These are phyloP conservation scores for Paecilomyces formosus DNA, from an alignment of 2,329 filamentous ascomycete genomes.

Conservation along the genomic window DNA sequence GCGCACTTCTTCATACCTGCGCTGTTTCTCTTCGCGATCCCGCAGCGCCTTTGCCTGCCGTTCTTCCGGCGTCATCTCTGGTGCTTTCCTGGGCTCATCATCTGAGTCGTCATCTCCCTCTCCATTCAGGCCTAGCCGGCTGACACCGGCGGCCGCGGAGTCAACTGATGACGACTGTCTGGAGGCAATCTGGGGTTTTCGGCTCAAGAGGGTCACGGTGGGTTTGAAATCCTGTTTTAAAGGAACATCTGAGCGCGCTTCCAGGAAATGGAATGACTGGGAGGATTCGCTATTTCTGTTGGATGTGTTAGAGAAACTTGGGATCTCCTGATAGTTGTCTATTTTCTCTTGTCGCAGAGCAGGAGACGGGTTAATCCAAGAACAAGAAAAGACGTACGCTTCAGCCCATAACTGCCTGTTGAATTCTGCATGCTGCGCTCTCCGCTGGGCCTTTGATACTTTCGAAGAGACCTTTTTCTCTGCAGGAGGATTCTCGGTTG, in stretches of 20 bases:
- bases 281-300: conserved; percentile 56
- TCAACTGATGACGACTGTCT: conserved; percentile 47
- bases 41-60: conserved; percentile 68
- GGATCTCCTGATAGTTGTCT: not conserved
- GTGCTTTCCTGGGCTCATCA: conserved; percentile 52
- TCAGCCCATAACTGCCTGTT: conserved; percentile 85
- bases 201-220: conserved; percentile 74
- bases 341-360: not conserved
- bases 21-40: conserved; percentile 83
- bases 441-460: conserved; percentile 66
- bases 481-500: conserved; percentile 19
- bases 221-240: conserved; percentile 69
- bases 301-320: not conserved
- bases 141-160: conserved; percentile 35
- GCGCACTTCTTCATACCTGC: conserved; percentile 79
- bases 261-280: conserved; percentile 67
- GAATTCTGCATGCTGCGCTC: conserved; percentile 71
- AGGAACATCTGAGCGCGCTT: conserved; percentile 55
- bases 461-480: conserved; percentile 43
- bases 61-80: conserved; percentile 65
- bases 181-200: conserved; percentile 64
- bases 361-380: not conserved
- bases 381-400: conserved; percentile 55
- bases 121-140: conserved; percentile 38
- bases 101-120: conserved; percentile 60